Base-by-base conservation (phyloP, 352 stramenopile species). In the Phytophthora pluvialis region DNA sequence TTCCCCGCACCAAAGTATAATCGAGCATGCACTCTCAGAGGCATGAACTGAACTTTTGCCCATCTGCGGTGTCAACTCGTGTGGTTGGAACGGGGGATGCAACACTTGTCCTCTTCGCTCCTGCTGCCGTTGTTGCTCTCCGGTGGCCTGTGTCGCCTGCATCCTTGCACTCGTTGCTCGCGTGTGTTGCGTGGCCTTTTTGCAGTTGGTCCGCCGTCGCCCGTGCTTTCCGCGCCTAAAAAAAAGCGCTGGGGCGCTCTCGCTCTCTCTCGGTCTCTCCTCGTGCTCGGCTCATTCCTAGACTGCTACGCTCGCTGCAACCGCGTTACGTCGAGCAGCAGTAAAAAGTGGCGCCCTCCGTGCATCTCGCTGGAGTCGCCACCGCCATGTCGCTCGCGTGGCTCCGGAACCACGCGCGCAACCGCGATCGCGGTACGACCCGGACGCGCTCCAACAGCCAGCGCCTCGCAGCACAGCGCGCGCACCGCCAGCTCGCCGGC, bases 341-440 rank as follows among this genome's bases (percentile, higher is more conserved):
- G 58, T 47, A 31, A 46, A 50, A 46, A 36, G 55, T 66, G 62
- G 40, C 48, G 39, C 16, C 58, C 12, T 31, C 35, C 54, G 39
- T 58, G 33, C 36, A 67, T 44, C 43, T 52, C 42, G 33, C 46
- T 42, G 28, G 36, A 32, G 36, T 51, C 6, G 60, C 28, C 42
- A 56, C 33, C 60, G 44, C 33, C 29, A 77, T 74, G 70, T 74
- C 70, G 54, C 70, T 77, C 65, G 46, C 65, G 51, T 77, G 70
- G 70, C 65, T 77, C 42, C 59, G 65, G 4, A 67, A 46, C 32
- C 70, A 77, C 51, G 70, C 65, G 32, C 70, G 70, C 36, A 59
- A 67, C 43, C 69, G 70, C 28, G 49, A 77, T 16, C 60, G 65
- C 44, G 54, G 64, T 49, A 67, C 45, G 32, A 48, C 35, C 21